These are phyloP conservation scores for Tylopilus rubrobrunneus DNA, from an alignment of 768 basidiomycete species.

Conservation along the genomic window DNA sequence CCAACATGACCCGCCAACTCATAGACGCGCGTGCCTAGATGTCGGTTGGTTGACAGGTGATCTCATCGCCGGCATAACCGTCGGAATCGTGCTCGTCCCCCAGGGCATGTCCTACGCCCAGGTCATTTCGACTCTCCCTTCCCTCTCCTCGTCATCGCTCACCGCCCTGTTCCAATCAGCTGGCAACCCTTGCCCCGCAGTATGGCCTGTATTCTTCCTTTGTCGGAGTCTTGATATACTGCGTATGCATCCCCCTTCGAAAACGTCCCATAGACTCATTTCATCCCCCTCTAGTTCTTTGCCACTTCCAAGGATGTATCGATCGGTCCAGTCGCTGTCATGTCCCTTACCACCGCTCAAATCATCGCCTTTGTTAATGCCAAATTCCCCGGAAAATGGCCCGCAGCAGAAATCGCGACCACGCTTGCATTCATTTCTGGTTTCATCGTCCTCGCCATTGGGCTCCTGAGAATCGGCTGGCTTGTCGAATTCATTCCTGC, in stretches of 20 bases:
- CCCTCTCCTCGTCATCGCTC: background rate
- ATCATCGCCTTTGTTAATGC: constrained; percentile 67
- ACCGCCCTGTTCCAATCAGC: constrained; percentile 38
- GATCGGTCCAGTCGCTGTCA: constrained; percentile 99
- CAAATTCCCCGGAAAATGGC: constrained; percentile 54
- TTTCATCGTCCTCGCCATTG: constrained; percentile 87
- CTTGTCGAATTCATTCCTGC: constrained; percentile 91
- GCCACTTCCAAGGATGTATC: constrained; percentile 98
- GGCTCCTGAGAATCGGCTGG: constrained; percentile 88
- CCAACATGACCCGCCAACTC: too few species aligned
- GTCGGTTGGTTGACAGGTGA: constrained; percentile 82
- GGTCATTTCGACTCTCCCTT: constrained; percentile 33
- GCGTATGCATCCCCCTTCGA: constrained; percentile 43
- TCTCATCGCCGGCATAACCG: constrained; percentile 85
- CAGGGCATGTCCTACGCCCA: constrained; percentile 90
- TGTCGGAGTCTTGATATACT: constrained; percentile 81
- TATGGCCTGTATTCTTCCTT: constrained; percentile 96
- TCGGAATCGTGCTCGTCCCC: constrained; percentile 93
- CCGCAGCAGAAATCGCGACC: constrained; percentile 74
- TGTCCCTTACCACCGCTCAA: constrained; percentile 85
- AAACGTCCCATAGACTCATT: background rate
- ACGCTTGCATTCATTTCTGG: constrained; percentile 83
- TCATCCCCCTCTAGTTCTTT: constrained; percentile 59
- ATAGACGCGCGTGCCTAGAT: constrained; percentile 36
- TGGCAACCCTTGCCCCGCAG: constrained; percentile 78